These are phyloP conservation scores for Plasmodium gonderi DNA, from an alignment of 169 alveolate species.

Conservation along the genomic window DNA sequence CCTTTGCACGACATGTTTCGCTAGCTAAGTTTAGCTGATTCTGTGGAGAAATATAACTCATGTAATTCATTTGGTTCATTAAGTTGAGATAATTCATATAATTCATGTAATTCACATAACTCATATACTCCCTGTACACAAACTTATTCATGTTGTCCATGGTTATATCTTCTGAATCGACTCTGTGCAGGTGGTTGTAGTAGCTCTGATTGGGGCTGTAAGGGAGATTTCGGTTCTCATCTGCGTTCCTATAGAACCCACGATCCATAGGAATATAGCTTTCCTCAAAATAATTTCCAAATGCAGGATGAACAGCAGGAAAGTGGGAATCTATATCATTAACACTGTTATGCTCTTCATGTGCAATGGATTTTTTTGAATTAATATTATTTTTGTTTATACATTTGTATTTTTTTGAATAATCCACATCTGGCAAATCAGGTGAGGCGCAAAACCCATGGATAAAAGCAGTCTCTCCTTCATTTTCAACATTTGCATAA, in stretches of 20 bases:
- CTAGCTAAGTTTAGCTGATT: too few relatives aligned
- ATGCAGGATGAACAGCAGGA: background rate
- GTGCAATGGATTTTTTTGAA: background rate
- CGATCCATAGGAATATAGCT: background rate
- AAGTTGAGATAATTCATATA: background rate
- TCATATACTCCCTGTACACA: background rate
- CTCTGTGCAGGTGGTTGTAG: background rate
- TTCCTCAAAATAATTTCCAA: background rate
- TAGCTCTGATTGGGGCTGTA: background rate
- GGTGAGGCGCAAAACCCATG: background rate
- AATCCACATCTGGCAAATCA: background rate
- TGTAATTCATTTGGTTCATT: slow-evolving; percentile 2
- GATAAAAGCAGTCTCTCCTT: too few relatives aligned
- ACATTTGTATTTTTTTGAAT: background rate
- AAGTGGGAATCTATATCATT: background rate
- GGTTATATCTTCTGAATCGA: background rate
- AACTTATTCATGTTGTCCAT: background rate
- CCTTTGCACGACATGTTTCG: too few relatives aligned
- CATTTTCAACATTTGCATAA: too few relatives aligned
- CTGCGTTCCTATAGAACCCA: too few relatives aligned
- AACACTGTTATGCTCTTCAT: background rate
- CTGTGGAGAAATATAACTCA: too few relatives aligned
- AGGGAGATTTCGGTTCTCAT: background rate
- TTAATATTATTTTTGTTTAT: background rate
- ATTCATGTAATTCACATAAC: background rate